Evolutionary conservation across 306 rosid species (phyloP).

Genomic region (Prunus mongolica): DNA sequence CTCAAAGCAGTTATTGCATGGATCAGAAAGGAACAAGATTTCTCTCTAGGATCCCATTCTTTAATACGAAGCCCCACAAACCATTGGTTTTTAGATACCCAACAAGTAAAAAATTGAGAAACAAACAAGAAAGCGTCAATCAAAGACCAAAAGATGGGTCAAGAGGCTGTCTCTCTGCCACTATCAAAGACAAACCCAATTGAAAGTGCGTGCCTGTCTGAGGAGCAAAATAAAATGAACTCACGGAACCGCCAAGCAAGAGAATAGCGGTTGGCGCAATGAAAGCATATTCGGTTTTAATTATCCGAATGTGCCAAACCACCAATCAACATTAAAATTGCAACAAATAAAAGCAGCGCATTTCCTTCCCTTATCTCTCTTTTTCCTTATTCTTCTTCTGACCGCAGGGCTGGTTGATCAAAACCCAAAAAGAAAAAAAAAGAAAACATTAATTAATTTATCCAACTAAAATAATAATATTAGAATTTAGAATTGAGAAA

Average conservation of each 20-base stretch:
- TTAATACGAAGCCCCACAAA: background rate
- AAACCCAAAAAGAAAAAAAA: background rate
- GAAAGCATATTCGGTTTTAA: conserved; percentile 45
- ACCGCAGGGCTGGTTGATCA: background rate
- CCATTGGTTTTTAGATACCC: background rate
- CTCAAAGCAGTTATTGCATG: background rate
- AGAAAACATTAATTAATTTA: background rate
- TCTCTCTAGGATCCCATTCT: background rate
- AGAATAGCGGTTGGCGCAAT: conserved; percentile 18
- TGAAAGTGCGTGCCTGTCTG: background rate
- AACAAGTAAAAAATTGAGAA: conserved; percentile 1
- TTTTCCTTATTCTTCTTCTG: background rate
- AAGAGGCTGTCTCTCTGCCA: background rate
- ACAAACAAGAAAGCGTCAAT: background rate
- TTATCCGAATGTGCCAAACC: conserved; percentile 35
- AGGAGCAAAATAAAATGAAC: background rate
- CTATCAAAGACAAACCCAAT: background rate
- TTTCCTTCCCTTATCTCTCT: background rate
- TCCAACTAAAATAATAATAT: background rate
- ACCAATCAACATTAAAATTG: conserved; percentile 10
- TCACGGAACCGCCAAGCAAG: conserved; percentile 24
- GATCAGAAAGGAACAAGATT: background rate
- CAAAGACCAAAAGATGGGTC: background rate
- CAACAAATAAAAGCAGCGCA: conserved; percentile 1
- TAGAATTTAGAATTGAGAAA: background rate